phyloP scores from a whole-genome alignment of 495 filamentous ascomycete species.

The Margaritispora aquatica region DNA sequence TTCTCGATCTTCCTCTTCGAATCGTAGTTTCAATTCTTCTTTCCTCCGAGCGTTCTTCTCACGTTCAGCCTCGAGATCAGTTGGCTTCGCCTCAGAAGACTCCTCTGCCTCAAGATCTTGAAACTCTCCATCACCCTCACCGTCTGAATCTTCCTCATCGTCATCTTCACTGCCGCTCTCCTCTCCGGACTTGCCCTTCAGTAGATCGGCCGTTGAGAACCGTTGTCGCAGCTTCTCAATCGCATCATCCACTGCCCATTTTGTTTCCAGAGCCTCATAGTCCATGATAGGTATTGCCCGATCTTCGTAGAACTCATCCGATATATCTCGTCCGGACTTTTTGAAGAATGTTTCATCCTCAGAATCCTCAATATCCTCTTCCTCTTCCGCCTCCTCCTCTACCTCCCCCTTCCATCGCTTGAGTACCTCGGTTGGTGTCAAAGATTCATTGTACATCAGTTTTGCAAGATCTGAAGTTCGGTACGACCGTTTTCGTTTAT shows the following conservation, averaged over 20 bases:
- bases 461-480: slow-evolving; percentile 74
- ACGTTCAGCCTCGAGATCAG: slow-evolving; percentile 70
- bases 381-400: slow-evolving; percentile 40
- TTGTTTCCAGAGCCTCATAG: slow-evolving; percentile 71
- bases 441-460: slow-evolving; percentile 79
- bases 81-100: slow-evolving; percentile 23
- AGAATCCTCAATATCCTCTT: slow-evolving; percentile 44
- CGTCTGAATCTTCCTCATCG: slow-evolving; percentile 38
- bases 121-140: slow-evolving; percentile 82
- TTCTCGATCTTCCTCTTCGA: slow-evolving; percentile 95
- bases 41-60: slow-evolving; percentile 86
- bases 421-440: slow-evolving; percentile 70
- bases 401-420: slow-evolving; percentile 70
- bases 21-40: slow-evolving; percentile 88
- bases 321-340: slow-evolving; percentile 58
- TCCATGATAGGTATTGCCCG: slow-evolving; percentile 72
- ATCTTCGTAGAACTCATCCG: slow-evolving; percentile 61
- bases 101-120: slow-evolving; percentile 81
- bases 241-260: slow-evolving; percentile 76
- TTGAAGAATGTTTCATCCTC: slow-evolving; percentile 81
- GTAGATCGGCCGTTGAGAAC: slow-evolving; percentile 65
- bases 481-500: slow-evolving; percentile 60
- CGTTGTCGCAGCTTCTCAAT: slow-evolving; percentile 65
- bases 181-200: slow-evolving; percentile 42
- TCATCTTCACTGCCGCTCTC: slow-evolving; percentile 42